Conservation (phyloP, 2,329 filamentous ascomycete species). For the Exophiala sp. region DNA sequence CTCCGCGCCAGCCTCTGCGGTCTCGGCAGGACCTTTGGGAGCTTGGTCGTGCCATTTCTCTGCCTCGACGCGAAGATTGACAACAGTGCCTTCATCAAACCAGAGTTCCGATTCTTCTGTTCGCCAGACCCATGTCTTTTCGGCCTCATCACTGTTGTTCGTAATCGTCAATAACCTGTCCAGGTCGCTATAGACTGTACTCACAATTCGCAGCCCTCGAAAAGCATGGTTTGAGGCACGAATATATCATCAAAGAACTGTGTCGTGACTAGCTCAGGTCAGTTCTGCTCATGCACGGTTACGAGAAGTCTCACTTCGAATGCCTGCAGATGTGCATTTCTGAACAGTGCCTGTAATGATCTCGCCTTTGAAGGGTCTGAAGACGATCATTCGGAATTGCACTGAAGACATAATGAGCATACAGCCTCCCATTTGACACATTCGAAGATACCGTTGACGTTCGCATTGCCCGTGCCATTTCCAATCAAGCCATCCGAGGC, state of each 20-base stretch:
- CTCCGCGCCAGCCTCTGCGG: constrained; percentile 13
- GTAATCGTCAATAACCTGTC: constrained; percentile 3
- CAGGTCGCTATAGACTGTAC: constrained; percentile 33
- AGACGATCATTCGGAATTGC: constrained; percentile 89
- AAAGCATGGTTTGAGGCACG: constrained; percentile 69
- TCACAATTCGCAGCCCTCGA: constrained; percentile 73
- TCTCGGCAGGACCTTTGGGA: constrained; percentile 7
- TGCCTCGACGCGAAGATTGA: constrained; percentile 77
- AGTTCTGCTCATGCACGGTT: not conserved
- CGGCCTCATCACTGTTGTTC: constrained; percentile 61
- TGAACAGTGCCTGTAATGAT: constrained; percentile 83
- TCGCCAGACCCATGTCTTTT: constrained; percentile 82
- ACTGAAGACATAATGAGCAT: constrained; percentile 50
- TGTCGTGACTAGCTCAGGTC: constrained; percentile 61
- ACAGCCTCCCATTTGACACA: constrained; percentile 1
- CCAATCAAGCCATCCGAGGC: constrained; percentile 91
- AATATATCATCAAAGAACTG: constrained; percentile 95
- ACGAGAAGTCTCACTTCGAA: constrained; percentile 57
- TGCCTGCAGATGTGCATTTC: constrained; percentile 66
- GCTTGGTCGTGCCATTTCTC: constrained; percentile 86
- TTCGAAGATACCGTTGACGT: constrained; percentile 72
- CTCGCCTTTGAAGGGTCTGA: constrained; percentile 93
- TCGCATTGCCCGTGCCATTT: constrained; percentile 85
- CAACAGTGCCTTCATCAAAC: constrained; percentile 86
- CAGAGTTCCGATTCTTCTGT: constrained; percentile 70